Evolutionary conservation across 306 rosid genomes (phyloP).

Genomic region (Inga leiocalycina): DNA sequence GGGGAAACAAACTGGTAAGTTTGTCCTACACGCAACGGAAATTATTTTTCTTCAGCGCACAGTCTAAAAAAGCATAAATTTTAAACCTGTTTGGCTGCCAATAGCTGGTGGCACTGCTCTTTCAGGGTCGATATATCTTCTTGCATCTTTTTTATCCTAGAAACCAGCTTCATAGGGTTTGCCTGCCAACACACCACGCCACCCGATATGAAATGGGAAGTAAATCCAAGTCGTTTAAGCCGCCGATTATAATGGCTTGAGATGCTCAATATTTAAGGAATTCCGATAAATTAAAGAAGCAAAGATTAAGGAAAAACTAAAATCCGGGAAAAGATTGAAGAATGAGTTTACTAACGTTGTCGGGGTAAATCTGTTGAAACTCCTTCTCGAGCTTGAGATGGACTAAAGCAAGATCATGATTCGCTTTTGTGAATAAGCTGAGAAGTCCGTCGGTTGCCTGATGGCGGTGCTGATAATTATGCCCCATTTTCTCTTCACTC

Average conservation of each 20-base stretch:
- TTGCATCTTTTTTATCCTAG: conserved; percentile 76
- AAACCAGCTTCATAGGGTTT: conserved; percentile 85
- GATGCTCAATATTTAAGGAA: background rate
- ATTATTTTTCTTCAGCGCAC: conserved; percentile 4
- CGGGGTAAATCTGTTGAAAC: conserved; percentile 75
- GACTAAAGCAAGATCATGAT: conserved; percentile 73
- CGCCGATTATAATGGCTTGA: background rate
- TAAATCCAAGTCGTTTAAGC: background rate
- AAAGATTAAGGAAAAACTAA: background rate
- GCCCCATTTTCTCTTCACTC: conserved; percentile 42
- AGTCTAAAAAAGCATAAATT: background rate
- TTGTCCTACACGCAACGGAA: conserved; percentile 9
- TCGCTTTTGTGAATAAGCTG: conserved; percentile 72
- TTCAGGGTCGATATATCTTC: conserved; percentile 66
- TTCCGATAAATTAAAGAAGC: background rate
- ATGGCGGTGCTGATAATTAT: conserved; percentile 45
- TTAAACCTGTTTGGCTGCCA: conserved; percentile 82
- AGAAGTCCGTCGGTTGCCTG: conserved; percentile 74
- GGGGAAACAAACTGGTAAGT: no score
- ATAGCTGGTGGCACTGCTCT: conserved; percentile 80
- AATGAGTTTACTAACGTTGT: conserved; percentile 50
- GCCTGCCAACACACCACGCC: conserved; percentile 43
- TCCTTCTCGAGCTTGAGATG: conserved; percentile 71
- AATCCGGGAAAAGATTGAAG: background rate
- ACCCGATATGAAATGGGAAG: background rate